Conservation (phyloP, 495 filamentous ascomycete genomes). For the Tricharina praecox region DNA sequence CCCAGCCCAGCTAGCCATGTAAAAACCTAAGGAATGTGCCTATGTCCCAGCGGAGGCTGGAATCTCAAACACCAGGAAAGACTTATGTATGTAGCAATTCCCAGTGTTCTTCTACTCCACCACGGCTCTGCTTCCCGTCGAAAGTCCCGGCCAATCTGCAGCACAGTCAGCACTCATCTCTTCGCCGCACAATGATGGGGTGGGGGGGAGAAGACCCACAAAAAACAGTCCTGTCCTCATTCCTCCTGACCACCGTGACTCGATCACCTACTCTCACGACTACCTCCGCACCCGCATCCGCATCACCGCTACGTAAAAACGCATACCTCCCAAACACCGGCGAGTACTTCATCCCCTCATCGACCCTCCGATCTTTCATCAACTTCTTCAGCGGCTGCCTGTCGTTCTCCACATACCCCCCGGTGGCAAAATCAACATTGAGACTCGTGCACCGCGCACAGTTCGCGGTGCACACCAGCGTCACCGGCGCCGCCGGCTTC, state of each 20-base stretch:
- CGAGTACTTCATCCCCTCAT: conserved; percentile 15
- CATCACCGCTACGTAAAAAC: conserved; percentile 7
- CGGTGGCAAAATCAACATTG: conserved; percentile 18
- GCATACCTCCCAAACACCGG: conserved; percentile 22
- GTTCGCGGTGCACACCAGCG: conserved; percentile 46
- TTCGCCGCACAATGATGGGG: not conserved
- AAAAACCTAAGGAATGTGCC: no score
- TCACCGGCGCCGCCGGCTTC: conserved; percentile 28
- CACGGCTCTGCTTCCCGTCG: no score
- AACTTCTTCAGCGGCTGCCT: conserved; percentile 32
- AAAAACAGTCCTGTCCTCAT: conserved; percentile 15
- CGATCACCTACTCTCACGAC: conserved; percentile 15
- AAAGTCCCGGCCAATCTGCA: conserved; percentile 16
- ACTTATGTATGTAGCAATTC: no score
- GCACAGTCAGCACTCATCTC: not conserved
- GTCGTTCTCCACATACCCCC: not conserved
- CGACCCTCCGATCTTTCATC: conserved; percentile 28
- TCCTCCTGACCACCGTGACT: conserved; percentile 11
- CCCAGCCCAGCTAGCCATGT: no score
- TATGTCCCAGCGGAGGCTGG: no score
- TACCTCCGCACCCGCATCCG: conserved; percentile 1
- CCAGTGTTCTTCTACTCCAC: no score
- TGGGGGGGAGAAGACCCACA: conserved; percentile 9
- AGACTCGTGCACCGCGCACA: conserved; percentile 49
- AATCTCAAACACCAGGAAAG: no score